Conservation (phyloP, 2,329 filamentous ascomycete species). For the Colletotrichum theobromicola region DNA sequence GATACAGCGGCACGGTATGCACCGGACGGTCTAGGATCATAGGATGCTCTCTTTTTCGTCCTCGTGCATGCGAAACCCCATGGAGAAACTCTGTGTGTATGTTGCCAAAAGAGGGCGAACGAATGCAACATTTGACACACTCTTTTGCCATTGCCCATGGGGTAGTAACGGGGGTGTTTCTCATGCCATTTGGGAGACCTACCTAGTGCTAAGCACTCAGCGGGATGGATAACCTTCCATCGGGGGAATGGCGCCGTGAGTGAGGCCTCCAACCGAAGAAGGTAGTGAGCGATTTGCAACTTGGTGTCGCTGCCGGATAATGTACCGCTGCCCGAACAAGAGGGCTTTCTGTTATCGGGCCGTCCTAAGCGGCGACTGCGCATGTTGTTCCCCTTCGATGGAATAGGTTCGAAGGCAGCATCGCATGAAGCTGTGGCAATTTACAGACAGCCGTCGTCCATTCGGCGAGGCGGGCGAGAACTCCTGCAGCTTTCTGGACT, state of each 20-base stretch:
- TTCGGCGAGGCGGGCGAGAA: neutral
- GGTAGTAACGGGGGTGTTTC: neutral
- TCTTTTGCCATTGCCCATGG: neutral
- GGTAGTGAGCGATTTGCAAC: neutral
- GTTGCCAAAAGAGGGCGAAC: neutral
- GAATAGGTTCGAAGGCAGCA: neutral
- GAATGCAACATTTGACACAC: neutral
- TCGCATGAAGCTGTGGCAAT: neutral
- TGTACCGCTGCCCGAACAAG: neutral
- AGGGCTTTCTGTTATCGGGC: conserved; percentile 1
- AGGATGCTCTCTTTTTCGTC: neutral
- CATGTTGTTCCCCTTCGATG: neutral
- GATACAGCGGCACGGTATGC: neutral
- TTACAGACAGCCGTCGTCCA: neutral
- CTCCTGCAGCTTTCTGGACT: neutral
- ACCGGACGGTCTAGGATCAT: neutral
- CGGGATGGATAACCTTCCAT: neutral
- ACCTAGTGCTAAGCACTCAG: neutral
- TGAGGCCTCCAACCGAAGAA: neutral
- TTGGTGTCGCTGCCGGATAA: neutral
- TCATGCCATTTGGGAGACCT: neutral
- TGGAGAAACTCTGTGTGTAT: neutral
- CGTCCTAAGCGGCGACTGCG: neutral
- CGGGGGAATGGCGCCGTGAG: neutral
- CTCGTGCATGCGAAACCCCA: conserved; percentile 1